Percentiles rank a stretch among this genome's conserved stretches.
Evolutionary conservation across 257 asterid species (phyloP).

Genomic region (Solanum piurae): DNA sequence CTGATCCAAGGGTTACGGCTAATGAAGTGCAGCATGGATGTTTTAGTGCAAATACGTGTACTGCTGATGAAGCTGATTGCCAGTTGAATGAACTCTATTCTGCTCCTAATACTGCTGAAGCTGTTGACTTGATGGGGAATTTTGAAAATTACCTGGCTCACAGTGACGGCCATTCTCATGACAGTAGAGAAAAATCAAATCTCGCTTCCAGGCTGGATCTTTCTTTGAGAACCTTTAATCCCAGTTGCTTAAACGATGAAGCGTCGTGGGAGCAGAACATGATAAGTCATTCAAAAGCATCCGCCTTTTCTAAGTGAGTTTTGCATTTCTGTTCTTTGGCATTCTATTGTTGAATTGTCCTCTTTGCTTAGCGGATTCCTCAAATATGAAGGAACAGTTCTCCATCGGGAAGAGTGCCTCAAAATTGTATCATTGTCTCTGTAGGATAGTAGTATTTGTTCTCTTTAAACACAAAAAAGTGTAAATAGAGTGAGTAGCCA

Average conservation of each 20-base stretch:
- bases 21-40: slow-evolving; percentile 12
- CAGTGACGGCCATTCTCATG: slow-evolving; percentile 20
- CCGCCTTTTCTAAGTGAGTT: slow-evolving; percentile 86
- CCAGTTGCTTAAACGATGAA: slow-evolving; percentile 31
- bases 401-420: neutral
- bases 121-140: slow-evolving; percentile 74
- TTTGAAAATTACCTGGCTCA: slow-evolving; percentile 43
- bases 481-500: neutral
- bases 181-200: neutral
- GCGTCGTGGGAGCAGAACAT: slow-evolving; percentile 31
- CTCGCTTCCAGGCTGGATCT: slow-evolving; percentile 48
- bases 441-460: slow-evolving; percentile 3
- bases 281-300: slow-evolving; percentile 73
- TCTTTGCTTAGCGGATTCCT: neutral
- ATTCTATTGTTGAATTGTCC: neutral
- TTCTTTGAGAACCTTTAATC: slow-evolving; percentile 49
- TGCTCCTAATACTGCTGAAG: slow-evolving; percentile 27
- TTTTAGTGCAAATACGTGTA: slow-evolving; percentile 12
- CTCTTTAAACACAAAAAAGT: neutral
- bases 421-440: slow-evolving; percentile 21
- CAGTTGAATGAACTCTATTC: neutral
- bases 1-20: neutral
- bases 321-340: neutral
- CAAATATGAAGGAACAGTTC: neutral
- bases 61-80: neutral